Evolutionary conservation across 345 rosid species (phyloP), one percentile per base, ranked within the genome.

Genomic region (Corchorus capsularis): DNA sequence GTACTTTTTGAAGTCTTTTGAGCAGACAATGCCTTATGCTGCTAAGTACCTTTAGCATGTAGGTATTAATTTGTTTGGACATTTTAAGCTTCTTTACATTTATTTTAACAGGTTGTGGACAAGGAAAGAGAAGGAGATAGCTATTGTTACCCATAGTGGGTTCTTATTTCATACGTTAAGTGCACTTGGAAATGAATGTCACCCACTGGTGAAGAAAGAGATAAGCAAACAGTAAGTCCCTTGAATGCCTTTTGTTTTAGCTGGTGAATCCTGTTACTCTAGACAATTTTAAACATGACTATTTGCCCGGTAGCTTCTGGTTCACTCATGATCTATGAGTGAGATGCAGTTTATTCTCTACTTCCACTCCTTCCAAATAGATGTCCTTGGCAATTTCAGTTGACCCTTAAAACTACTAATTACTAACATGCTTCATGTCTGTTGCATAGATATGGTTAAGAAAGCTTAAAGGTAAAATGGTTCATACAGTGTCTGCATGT

Each of bases 121-220:
- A 69, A 86, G 97, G 83, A 88, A 87, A 82, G 98, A 96, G 83
- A 96, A 91, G 83, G 98, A 96, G 92, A 96, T 96, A 85, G 99
- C 96, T 32, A 84, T 96, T 75, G 98, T 96, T 79, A 93, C 98
- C 63, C 99, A 96, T 71, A 91, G 98, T 59, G 97, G 98, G 39
- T 93, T 96, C 87, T 88, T 96, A 91, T 86, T 77, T 81, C 98
- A 92, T 77, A 88, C 97, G 47, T 82, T 92, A 74, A 85, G 80
- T 74, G 85, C 90, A 56, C 83, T 87, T 61, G 96, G 96, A 73
- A 86, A 83, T 66, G 99, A 93, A 78, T 93, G 96, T 35, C 94
- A 88, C 65, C 96, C 98, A 9, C 80, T 74, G 52, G 85, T 96
- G 77, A 93, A 90, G 82, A 83, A 85, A 66, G 98, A 96, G 77